Evolutionary conservation across 805 yeast genomes (phyloP), one percentile per base, ranked within the genome.

Genomic region (Nakazawaea ambrosiae): DNA sequence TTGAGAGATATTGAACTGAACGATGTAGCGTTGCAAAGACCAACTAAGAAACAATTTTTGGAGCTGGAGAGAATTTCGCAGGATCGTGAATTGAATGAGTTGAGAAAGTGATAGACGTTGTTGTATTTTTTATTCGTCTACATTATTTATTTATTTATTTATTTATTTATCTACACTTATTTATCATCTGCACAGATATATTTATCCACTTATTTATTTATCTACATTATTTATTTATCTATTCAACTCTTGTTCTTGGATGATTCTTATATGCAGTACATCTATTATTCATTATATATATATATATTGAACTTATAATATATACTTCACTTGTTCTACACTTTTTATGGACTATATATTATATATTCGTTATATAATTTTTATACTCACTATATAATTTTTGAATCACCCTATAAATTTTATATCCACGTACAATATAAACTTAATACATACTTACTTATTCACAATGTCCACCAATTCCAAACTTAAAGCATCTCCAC

Each of bases 21-120:
- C 5, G 8, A 30, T 19, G 61, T 54, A 42, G 80, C 75, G 3
- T 61, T 75, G 61, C 82, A 73, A 53, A 68, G 83, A 59, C 92
- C 86, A 4, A 75, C 77, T 37, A 73, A 78, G 46, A 73, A 76
- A 45, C 95, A 85, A 49, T 66, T 77, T 9, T 70, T 82, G 40
- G 85, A 80, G 53, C 94, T 92, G 0, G 84, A 83, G 54, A 65
- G 83, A 43, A 63, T 78, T 19, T 62, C 70, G 43, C 92, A 83
- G 54, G 73, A 76, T 40, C 70, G 75, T 36, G 94, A 85, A 51
- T 23, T 39, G 16, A 20, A 24, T 12, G 15, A 4, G n/a, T 18
- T 66, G 49, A 45, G 14, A 6, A 45, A 31, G 45, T 60, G 45
- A 54, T 64, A 45, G 49, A 63, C 33, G 65, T 24, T 26, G 6